Evolutionary conservation across 768 basidiomycete genomes (phyloP).

Genomic region (Cyathus striatus): DNA sequence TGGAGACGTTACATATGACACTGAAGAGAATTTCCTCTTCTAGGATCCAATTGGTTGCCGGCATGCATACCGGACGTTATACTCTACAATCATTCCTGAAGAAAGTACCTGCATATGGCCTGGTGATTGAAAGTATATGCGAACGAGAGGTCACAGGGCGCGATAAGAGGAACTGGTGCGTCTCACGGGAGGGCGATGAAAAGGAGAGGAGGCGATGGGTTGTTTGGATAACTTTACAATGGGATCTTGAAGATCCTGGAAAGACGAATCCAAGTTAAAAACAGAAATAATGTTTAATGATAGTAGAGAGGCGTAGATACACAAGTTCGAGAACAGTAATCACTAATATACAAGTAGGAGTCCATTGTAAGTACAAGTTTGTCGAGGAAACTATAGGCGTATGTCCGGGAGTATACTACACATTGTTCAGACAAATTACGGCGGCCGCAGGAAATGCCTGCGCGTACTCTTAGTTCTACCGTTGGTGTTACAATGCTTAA

Average conservation of each 20-base stretch:
- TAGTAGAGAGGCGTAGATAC: not conserved
- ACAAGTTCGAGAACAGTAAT: not conserved
- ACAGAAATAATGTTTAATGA: too few relatives aligned
- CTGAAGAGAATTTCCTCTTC: constrained; percentile 38
- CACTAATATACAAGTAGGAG: too few relatives aligned
- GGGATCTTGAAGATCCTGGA: constrained; percentile 23
- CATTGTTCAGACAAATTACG: too few relatives aligned
- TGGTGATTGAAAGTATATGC: constrained; percentile 36
- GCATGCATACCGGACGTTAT: constrained; percentile 73
- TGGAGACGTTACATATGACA: constrained; percentile 44
- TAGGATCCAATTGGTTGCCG: constrained; percentile 63
- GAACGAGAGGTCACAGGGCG: constrained; percentile 45
- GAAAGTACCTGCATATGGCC: constrained; percentile 28
- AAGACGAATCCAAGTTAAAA: not conserved
- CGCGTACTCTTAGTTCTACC: too few relatives aligned
- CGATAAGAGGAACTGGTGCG: constrained; percentile 43
- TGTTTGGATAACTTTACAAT: constrained; percentile 58
- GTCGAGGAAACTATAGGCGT: not conserved
- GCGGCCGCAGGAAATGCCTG: too few relatives aligned
- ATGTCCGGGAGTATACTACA: not conserved
- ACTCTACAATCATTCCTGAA: constrained; percentile 60
- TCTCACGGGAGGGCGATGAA: constrained; percentile 58
- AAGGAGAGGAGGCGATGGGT: constrained; percentile 68
- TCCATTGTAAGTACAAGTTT: not conserved
- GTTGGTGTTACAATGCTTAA: not conserved